Evolutionary conservation across 495 filamentous ascomycete genomes (phyloP), one percentile per base, ranked within the genome.

Genomic region (Penicillium bialowiezense): DNA sequence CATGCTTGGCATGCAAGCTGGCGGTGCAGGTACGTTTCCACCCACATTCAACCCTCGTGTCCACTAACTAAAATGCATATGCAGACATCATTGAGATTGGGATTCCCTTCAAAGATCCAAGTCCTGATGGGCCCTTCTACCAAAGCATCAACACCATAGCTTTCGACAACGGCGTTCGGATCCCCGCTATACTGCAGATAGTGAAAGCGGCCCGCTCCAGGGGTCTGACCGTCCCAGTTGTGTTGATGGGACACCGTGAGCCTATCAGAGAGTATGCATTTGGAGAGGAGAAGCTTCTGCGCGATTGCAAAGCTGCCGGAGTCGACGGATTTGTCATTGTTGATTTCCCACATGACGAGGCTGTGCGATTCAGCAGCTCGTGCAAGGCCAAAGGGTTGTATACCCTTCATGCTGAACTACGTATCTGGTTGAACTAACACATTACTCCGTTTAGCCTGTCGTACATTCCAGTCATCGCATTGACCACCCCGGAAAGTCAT

Each of bases 171-270:
- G 91, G 91, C 49, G 86, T 96, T 45, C 91, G 83, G 7, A 83
- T 95, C 52, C 71, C 78, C 33, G 80, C 77, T 26, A 84, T 85
- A 4, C 75, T 98, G 31, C 75, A 88, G 50, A 89, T 91, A 67
- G 84, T 96, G 21, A 79, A 83, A 48, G 72, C 85, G 38, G 87
- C 91, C 13, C 79, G 93, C 43, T 72, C 73, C 37, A 77, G 75
- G 40, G 93, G 93, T 18, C 72, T 98, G 26, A 82, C 71, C 48
- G 84, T 83, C 2, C 93, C 93, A 7, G 76, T 98, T 36, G 70
- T 97, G 41, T 76, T 98, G 50, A 97, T 97, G 91, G 92, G 93
- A 40, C 97, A 98, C 78, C 97, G 95, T 67, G 97, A 97, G 66
- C 91, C 92, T 0, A 69, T 97, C 33, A 71, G 95, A 41, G 85